Percentiles rank a stretch among this genome's conserved stretches.
These are phyloP conservation scores for Amanita exitialis DNA, from an alignment of 768 basidiomycete genomes.

Conservation along the genomic window DNA sequence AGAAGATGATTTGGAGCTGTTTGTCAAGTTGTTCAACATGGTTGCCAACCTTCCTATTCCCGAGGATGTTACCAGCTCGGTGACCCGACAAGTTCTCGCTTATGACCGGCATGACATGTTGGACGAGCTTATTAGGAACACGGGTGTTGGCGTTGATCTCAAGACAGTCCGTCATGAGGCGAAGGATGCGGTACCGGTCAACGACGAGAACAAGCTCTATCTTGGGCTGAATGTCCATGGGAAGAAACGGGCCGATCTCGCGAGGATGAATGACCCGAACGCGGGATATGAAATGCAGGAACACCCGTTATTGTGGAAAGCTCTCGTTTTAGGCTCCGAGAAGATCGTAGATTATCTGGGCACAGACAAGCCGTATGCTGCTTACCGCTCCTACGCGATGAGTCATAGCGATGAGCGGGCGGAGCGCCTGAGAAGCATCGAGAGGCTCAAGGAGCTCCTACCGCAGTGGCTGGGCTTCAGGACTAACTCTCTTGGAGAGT, in stretches of 20 bases:
- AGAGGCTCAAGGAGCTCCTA: slow-evolving; percentile 29
- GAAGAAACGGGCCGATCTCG: slow-evolving; percentile 50
- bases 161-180: slow-evolving; percentile 16
- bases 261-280: slow-evolving; percentile 39
- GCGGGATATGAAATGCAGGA: slow-evolving; percentile 12
- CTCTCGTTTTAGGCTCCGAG: slow-evolving; percentile 20
- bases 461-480: slow-evolving; percentile 45
- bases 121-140: slow-evolving; percentile 46
- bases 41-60: slow-evolving; percentile 25
- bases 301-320: slow-evolving; percentile 33
- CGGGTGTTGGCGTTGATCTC: slow-evolving; percentile 31
- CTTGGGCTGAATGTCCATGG: slow-evolving; percentile 54
- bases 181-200: slow-evolving; percentile 16
- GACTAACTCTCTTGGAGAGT: slow-evolving; percentile 37
- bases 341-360: slow-evolving; percentile 38
- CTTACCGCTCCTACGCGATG: slow-evolving; percentile 39
- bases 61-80: slow-evolving; percentile 13
- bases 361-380: slow-evolving; percentile 33
- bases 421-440: slow-evolving; percentile 26
- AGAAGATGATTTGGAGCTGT: slow-evolving; percentile 39
- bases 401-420: slow-evolving; percentile 32
- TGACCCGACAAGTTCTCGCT: slow-evolving; percentile 21
- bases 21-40: slow-evolving; percentile 36
- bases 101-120: slow-evolving; percentile 39
- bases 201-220: slow-evolving; percentile 35